These are phyloP conservation scores for Sclerotinia minor DNA, from an alignment of 2,329 filamentous ascomycete genomes.

Conservation along the genomic window DNA sequence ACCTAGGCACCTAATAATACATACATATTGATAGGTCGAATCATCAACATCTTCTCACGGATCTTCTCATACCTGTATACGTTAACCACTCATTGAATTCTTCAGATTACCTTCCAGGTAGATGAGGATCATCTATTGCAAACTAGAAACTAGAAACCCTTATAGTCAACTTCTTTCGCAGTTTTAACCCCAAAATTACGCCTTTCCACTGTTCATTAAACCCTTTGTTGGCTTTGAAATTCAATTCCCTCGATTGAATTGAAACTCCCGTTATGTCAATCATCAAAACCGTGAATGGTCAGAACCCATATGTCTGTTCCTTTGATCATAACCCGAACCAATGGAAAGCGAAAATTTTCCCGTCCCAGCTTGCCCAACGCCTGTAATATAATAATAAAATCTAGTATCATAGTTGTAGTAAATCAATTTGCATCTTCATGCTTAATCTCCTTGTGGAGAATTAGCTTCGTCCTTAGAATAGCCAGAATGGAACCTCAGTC, in stretches of 20 bases:
- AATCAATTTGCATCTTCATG: slow-evolving; percentile 1
- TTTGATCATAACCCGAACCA: background rate
- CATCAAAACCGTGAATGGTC: background rate
- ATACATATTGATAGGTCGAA: background rate
- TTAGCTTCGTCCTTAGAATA: background rate
- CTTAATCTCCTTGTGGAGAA: slow-evolving; percentile 22
- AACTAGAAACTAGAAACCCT: background rate
- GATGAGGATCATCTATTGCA: background rate
- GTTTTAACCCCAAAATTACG: background rate
- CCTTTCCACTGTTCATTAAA: background rate
- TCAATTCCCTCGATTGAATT: background rate
- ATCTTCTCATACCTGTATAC: background rate
- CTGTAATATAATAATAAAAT: slow-evolving; percentile 29
- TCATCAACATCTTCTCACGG: background rate
- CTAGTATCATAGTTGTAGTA: slow-evolving; percentile 31
- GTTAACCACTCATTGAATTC: background rate
- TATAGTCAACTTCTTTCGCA: background rate
- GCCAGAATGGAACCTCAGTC: background rate
- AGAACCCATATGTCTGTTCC: background rate
- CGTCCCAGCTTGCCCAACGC: background rate
- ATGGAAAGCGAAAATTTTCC: background rate
- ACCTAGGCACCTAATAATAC: no score
- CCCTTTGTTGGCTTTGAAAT: background rate
- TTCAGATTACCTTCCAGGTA: background rate
- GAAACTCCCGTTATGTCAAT: background rate